These are phyloP conservation scores for Xylaria sp. DNA, from an alignment of 2,329 filamentous ascomycete genomes.

Conservation along the genomic window DNA sequence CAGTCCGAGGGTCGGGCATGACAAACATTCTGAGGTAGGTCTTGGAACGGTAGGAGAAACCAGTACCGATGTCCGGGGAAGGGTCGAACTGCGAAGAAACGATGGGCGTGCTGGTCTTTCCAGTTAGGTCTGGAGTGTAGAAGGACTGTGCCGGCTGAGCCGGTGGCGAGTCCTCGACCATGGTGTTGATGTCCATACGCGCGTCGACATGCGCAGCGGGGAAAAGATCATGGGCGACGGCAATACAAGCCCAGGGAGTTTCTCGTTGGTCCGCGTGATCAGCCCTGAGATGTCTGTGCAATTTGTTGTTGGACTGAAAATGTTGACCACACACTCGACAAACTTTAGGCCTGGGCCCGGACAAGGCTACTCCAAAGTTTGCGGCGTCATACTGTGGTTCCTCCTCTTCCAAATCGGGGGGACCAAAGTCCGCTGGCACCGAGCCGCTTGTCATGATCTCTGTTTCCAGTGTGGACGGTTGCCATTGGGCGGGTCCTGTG, in stretches of 20 bases:
- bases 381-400: background rate
- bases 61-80: background rate
- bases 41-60: background rate
- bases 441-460: background rate
- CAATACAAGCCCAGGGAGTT: too few relatives aligned
- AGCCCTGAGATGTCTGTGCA: too few relatives aligned
- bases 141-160: too few relatives aligned
- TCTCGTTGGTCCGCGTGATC: too few relatives aligned
- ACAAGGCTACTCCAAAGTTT: background rate
- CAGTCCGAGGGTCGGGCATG: background rate
- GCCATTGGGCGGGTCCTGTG: too few relatives aligned
- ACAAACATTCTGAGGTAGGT: background rate
- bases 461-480: too few relatives aligned
- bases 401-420: background rate
- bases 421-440: background rate
- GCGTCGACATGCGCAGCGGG: too few relatives aligned
- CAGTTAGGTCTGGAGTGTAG: background rate
- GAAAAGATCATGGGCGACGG: too few relatives aligned
- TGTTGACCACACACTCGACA: background rate
- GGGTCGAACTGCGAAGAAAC: background rate
- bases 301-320: too few relatives aligned
- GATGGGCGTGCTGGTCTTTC: background rate
- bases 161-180: too few relatives aligned
- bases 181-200: too few relatives aligned
- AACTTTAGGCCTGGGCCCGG: too few relatives aligned